Conservation (phyloP, 257 asterid genomes). For the Forsythia suspensa region DNA sequence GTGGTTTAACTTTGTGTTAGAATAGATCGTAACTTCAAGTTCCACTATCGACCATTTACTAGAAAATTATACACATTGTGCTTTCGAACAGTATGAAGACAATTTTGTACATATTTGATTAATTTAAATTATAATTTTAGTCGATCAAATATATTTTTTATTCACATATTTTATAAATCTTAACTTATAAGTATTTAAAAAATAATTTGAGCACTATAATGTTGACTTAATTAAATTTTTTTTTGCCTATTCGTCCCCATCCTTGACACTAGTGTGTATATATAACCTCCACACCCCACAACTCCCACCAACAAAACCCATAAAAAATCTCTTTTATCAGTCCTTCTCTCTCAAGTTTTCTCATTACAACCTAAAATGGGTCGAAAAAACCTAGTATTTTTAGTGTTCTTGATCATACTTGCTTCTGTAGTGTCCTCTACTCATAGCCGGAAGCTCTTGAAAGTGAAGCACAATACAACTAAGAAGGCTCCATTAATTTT, state of each 20-base stretch:
- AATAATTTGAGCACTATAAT: no score
- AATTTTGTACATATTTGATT: no score
- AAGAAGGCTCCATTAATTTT: conserved; percentile 7
- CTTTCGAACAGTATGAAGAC: no score
- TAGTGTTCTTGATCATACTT: conserved; percentile 27
- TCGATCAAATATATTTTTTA: no score
- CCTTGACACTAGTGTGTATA: background rate
- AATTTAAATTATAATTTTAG: no score
- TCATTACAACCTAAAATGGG: conserved; percentile 28
- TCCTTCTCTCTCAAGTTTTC: background rate
- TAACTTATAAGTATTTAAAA: no score
- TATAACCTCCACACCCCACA: background rate
- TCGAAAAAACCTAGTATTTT: conserved; percentile 13
- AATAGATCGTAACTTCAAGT: no score
- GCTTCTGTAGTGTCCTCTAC: conserved; percentile 28
- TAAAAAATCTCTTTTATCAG: background rate
- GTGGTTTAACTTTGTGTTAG: no score
- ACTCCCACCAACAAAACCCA: background rate
- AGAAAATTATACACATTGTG: no score
- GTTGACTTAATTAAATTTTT: no score
- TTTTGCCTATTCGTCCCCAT: background rate
- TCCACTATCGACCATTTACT: no score
- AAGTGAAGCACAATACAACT: background rate
- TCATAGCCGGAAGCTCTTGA: conserved; percentile 41
- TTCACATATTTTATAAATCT: no score